phyloP scores from a whole-genome alignment of 2,329 filamentous ascomycete species.

The Penicillium italicum region DNA sequence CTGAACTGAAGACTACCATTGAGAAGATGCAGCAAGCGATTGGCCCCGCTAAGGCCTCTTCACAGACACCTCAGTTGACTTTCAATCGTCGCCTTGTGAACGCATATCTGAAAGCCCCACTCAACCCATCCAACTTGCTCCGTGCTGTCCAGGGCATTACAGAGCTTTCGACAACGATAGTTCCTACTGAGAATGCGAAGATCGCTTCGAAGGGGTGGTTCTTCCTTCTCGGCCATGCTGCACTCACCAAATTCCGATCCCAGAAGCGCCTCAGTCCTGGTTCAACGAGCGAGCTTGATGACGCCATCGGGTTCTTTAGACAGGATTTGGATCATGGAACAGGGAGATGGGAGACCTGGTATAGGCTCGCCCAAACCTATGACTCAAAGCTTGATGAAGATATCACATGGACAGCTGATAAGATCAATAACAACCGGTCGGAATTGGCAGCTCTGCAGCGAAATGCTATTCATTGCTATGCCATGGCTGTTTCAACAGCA shows the following conservation, averaged over 20 bases:
- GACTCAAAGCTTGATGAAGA: conserved; percentile 85
- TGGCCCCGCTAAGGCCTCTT: conserved; percentile 68
- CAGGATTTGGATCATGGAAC: conserved; percentile 79
- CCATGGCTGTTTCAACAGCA: conserved; percentile 64
- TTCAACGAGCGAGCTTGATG: conserved; percentile 78
- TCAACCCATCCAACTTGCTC: conserved; percentile 77
- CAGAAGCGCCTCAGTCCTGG: conserved; percentile 74
- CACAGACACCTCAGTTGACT: conserved; percentile 73
- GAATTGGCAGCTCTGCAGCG: conserved; percentile 75
- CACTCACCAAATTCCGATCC: conserved; percentile 78
- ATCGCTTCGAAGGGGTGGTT: conserved; percentile 86
- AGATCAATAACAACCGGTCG: conserved; percentile 76
- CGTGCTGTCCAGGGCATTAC: conserved; percentile 76
- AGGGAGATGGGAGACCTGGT: conserved; percentile 87
- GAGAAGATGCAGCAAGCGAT: conserved; percentile 90
- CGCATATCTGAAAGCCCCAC: conserved; percentile 74
- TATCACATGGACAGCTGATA: conserved; percentile 84
- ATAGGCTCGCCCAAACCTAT: conserved; percentile 78
- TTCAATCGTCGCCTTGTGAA: conserved; percentile 83
- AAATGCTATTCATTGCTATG: conserved; percentile 76
- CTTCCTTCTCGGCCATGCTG: conserved; percentile 83
- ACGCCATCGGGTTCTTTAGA: conserved; percentile 73
- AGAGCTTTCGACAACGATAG: conserved; percentile 66
- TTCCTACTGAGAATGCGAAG: conserved; percentile 64
- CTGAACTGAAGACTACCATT: conserved; percentile 82